These are phyloP conservation scores for Zymoseptoria tritici DNA, from an alignment of 2,329 filamentous ascomycete genomes.

Conservation along the genomic window DNA sequence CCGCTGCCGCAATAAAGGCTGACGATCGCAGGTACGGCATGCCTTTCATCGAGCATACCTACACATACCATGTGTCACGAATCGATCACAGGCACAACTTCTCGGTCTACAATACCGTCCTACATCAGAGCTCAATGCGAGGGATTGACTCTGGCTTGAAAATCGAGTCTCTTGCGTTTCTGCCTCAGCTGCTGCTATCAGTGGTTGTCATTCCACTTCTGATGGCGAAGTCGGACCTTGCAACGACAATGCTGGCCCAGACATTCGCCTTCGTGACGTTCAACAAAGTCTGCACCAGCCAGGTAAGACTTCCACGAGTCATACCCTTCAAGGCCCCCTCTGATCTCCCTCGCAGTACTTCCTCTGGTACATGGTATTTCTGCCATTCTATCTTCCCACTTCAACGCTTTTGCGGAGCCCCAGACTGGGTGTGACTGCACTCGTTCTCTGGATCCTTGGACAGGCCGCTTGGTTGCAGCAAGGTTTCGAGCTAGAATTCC, in stretches of 20 bases:
- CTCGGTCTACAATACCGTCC: slow-evolving; percentile 85
- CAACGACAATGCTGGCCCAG: slow-evolving; percentile 82
- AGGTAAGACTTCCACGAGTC: slow-evolving; percentile 52
- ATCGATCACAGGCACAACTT: slow-evolving; percentile 98
- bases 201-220: slow-evolving; percentile 66
- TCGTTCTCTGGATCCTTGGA: slow-evolving; percentile 64
- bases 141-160: slow-evolving; percentile 37
- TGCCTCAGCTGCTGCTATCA: slow-evolving; percentile 78
- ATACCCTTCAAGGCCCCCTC: neutral
- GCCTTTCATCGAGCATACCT: slow-evolving; percentile 83
- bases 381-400: slow-evolving; percentile 79
- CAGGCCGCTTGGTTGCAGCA: slow-evolving; percentile 53
- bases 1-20: slow-evolving; percentile 1
- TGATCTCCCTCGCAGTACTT: slow-evolving; percentile 64
- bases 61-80: slow-evolving; percentile 82
- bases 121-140: slow-evolving; percentile 74
- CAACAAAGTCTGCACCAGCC: slow-evolving; percentile 98
- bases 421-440: slow-evolving; percentile 55
- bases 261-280: slow-evolving; percentile 96
- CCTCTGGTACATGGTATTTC: slow-evolving; percentile 91
- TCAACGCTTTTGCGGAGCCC: slow-evolving; percentile 63
- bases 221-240: slow-evolving; percentile 72
- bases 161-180: slow-evolving; percentile 75
- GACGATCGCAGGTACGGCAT: slow-evolving; percentile 56
- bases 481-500: slow-evolving; percentile 44